These are phyloP conservation scores for Sanghuangporus sanghuang DNA, from an alignment of 1,284 basidiomycete species.

Conservation along the genomic window DNA sequence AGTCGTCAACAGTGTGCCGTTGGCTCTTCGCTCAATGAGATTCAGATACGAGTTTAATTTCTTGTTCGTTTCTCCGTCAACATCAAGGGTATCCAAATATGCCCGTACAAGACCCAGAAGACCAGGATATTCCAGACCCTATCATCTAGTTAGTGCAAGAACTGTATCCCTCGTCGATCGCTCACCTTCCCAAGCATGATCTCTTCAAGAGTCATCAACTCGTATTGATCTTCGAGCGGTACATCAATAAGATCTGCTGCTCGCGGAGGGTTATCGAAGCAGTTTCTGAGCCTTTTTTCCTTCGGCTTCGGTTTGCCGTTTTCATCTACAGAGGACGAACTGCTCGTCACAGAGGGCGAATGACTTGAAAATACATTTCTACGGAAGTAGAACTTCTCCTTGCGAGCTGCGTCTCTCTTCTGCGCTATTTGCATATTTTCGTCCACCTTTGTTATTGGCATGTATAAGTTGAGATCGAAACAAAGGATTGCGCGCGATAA, in stretches of 20 bases:
- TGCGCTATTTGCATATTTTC: slow-evolving; percentile 95
- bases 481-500: slow-evolving; percentile 90
- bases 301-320: slow-evolving; percentile 35
- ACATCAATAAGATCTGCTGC: slow-evolving; percentile 37
- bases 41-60: slow-evolving; percentile 79
- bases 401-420: slow-evolving; percentile 69
- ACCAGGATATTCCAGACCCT: slow-evolving; percentile 76
- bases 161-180: background rate
- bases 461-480: slow-evolving; percentile 92
- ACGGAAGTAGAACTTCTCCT: slow-evolving; percentile 86
- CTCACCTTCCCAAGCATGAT: slow-evolving; percentile 88
- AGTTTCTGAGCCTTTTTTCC: slow-evolving; percentile 64
- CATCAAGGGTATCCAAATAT: slow-evolving; percentile 87
- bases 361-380: slow-evolving; percentile 75
- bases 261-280: slow-evolving; percentile 54
- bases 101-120: slow-evolving; percentile 80
- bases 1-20: slow-evolving; percentile 82
- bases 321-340: slow-evolving; percentile 26
- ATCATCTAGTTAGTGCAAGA: background rate
- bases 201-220: slow-evolving; percentile 89
- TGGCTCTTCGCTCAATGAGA: slow-evolving; percentile 73
- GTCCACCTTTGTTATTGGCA: slow-evolving; percentile 97
- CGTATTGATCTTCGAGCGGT: slow-evolving; percentile 79
- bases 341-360: slow-evolving; percentile 39
- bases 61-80: slow-evolving; percentile 56